These are phyloP conservation scores for Ganoderma multipileum DNA, from an alignment of 1,284 basidiomycete genomes.

Conservation along the genomic window DNA sequence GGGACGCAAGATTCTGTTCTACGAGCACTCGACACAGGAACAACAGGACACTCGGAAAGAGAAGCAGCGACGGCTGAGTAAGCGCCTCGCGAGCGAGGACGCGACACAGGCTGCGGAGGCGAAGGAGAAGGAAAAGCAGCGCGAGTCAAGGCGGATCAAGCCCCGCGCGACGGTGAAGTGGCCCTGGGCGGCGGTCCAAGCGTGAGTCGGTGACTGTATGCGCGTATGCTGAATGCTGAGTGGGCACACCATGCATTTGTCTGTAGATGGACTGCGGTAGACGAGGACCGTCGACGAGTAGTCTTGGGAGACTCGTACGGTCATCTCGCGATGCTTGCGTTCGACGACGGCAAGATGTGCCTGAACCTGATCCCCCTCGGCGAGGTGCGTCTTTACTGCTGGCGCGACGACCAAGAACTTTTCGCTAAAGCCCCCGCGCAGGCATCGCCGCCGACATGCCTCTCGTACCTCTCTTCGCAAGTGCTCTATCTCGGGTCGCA, in stretches of 20 bases:
- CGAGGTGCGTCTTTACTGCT: constrained; percentile 55
- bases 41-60: constrained; percentile 58
- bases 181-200: constrained; percentile 74
- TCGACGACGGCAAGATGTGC: constrained; percentile 56
- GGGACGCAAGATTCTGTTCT: constrained; percentile 66
- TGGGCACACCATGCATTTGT: background rate
- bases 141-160: constrained; percentile 60
- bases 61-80: constrained; percentile 58
- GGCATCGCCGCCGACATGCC: constrained; percentile 78
- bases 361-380: constrained; percentile 77
- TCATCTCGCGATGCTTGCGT: constrained; percentile 67
- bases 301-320: constrained; percentile 86
- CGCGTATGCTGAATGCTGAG: background rate
- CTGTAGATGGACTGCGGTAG: constrained; percentile 57
- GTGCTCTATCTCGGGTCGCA: constrained; percentile 87
- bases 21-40: constrained; percentile 56
- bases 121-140: constrained; percentile 61
- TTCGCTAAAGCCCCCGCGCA: constrained; percentile 39
- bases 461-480: constrained; percentile 81
- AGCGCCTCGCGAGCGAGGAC: constrained; percentile 54
- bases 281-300: constrained; percentile 53
- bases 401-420: background rate
- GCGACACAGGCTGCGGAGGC: constrained; percentile 49
- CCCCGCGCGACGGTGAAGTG: constrained; percentile 62
- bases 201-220: constrained; percentile 48